Percentiles rank a stretch among this genome's conserved stretches.
These are phyloP conservation scores for Paxillus involutus DNA, from an alignment of 768 basidiomycete species.

Conservation along the genomic window DNA sequence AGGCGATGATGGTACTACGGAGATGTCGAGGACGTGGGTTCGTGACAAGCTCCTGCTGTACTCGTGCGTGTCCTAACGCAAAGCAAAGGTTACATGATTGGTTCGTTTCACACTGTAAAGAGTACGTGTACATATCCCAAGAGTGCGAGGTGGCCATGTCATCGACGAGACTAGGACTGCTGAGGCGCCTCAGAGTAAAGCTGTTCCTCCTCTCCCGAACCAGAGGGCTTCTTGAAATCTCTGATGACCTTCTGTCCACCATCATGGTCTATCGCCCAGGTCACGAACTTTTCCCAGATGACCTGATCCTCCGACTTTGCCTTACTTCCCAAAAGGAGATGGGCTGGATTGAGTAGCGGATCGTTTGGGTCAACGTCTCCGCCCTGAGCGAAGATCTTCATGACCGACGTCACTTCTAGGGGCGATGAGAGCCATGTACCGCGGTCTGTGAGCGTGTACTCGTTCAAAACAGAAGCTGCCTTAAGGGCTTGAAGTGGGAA, in stretches of 20 bases:
- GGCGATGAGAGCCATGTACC: conserved; percentile 50
- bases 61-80: too few species aligned
- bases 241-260: conserved; percentile 43
- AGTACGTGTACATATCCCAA: too few species aligned
- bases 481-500: too few species aligned
- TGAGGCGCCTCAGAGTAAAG: conserved; percentile 34
- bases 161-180: not conserved
- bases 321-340: conserved; percentile 38
- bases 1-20: too few species aligned
- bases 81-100: too few species aligned
- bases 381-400: conserved; percentile 44
- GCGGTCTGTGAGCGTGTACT: conserved; percentile 48
- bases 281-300: conserved; percentile 40
- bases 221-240: conserved; percentile 29
- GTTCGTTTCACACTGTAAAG: too few species aligned
- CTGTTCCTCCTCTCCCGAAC: conserved; percentile 16
- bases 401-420: conserved; percentile 23
- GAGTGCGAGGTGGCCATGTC: too few species aligned
- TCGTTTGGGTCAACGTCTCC: conserved; percentile 37
- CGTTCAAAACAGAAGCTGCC: too few species aligned
- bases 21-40: too few species aligned
- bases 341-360: conserved; percentile 49
- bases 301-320: conserved; percentile 24
- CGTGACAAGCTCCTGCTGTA: too few species aligned
- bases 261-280: conserved; percentile 38